Evolutionary conservation across 768 basidiomycete genomes (phyloP), one percentile per base, ranked within the genome.

Genomic region (Boletellus emodensis): DNA sequence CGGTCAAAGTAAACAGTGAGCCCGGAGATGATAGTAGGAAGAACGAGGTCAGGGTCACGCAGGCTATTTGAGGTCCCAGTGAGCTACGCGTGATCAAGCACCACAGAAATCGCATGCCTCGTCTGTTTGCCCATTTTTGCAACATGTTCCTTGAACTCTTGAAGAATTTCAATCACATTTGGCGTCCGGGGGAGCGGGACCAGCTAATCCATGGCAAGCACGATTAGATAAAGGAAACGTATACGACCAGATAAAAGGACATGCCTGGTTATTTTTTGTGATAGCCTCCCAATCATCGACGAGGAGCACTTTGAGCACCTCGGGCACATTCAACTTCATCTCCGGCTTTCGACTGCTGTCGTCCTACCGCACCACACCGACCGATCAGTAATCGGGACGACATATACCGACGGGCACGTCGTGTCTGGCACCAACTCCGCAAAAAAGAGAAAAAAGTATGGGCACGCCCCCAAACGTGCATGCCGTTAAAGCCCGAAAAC

Each of bases 271-370:
- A 64, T 94, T 90, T 74, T 96, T 97, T 46, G 96, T 98, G 35
- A 98, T 84, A 5, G 85, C 82, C 69, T 98, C 95, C 96, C 96
- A 99, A 59, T 98, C 96, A 62, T 98, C 94, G 2, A 98, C 94
- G 34, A 99, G 76, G 41, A 87, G 77, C 28, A 84, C 79, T 67
- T 96, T 97, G 54, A 98, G 77, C n/a, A 79, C 67, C 60, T 97
- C 96, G 0, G 95, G 96, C 5, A 96, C 84, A 51, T 75, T 80
- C 44, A 99, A 75, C 71, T 90, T 92, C 78, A 98, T 84, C 61
- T 98, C 94, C 1, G 90, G 87, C 57, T 87, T 84, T 66, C 82
- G 84, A 62, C 74, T 74, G 53, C 74, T 80, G 24, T 95, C 94
- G 46, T 90, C 90, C 80, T 94, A 59, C 13, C 32, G 51, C 43